Base-by-base conservation (phyloP, 176 grass and related monocot genomes). In the Tuctoria greenei region DNA sequence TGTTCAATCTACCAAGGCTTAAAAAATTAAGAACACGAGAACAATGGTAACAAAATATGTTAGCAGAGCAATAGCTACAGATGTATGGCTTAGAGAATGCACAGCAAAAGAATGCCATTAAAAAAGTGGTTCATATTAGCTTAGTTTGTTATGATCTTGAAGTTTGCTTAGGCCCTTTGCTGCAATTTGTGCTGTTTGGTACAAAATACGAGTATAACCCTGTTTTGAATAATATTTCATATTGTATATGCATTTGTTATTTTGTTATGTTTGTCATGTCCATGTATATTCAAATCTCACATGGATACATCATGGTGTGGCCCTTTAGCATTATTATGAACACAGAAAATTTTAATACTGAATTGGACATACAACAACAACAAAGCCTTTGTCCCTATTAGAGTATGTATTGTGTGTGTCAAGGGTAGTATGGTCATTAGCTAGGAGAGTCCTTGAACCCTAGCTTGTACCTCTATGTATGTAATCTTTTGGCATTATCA, bases 101-200 rank as follows among this genome's bases (percentile, higher is more conserved):
- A 63, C 58, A 59, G 49, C 1, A 46, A 46, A 59, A 46, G 1
- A 14, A 59, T 47, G 16, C 17, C 41, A 12, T 49, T 44, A 38
- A 44, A 16, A 46, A 6, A 46, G 8, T 25, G 39, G 25, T 25
- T 5, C 9, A 61, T 47, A 36, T 35, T 71, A 11, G 37, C 28
- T 85, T 51, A 74, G 24, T 85, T 74, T 43, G 51, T 6, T 73
- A 43, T n/a, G 16, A 79, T 73, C 12, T 37, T 37, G 59, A 78
- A 64, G 47, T 78, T 65, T 14, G 59, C 42, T 78, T 65, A 49
- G 9, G n/a, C 40, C 15, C 27, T 79, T 47, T 79, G 43, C 58
- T 60, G 34, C 64, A 62, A 17, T 69, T 60, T 8, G 26, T 58
- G 25, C 77, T 69, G 49, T 39, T 46, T 0, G 17, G 16, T 47